These are phyloP conservation scores for Paspalum notatum DNA, from an alignment of 176 grass and related monocot genomes.

Conservation along the genomic window DNA sequence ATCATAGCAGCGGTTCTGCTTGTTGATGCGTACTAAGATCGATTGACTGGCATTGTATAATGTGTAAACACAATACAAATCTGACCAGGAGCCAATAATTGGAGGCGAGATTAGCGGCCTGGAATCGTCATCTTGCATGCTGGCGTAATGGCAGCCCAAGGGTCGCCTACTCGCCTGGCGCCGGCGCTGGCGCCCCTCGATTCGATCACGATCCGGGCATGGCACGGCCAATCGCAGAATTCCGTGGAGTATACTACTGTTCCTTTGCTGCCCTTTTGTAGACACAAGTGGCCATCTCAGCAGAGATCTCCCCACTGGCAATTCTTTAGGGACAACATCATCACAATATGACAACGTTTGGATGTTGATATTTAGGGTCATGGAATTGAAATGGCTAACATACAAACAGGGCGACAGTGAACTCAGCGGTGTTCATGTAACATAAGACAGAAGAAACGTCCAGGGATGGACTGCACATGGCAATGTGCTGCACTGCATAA, in stretches of 20 bases:
- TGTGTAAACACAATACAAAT: background rate
- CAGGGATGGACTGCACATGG: too few relatives aligned
- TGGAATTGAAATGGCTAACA: too few relatives aligned
- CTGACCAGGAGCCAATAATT: constrained; percentile 3
- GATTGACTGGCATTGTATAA: background rate
- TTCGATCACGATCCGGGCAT: background rate
- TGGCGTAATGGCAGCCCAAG: background rate
- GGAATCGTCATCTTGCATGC: constrained; percentile 5
- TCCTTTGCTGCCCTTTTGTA: background rate
- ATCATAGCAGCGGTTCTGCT: constrained; percentile 2
- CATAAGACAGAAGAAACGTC: too few relatives aligned
- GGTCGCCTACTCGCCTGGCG: too few relatives aligned
- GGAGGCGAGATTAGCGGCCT: background rate
- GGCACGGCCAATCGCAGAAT: background rate
- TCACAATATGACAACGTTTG: too few relatives aligned
- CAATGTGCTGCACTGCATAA: too few relatives aligned
- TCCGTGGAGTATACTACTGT: background rate
- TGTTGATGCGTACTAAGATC: background rate
- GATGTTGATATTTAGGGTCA: too few relatives aligned
- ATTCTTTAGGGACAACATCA: too few relatives aligned
- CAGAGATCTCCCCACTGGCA: too few relatives aligned
- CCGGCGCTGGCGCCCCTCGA: background rate
- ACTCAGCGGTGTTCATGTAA: too few relatives aligned
- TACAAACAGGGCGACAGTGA: too few relatives aligned
- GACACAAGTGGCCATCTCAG: background rate